Evolutionary conservation across 441 rosid species (phyloP).

Genomic region (Syzygium syzygioides): DNA sequence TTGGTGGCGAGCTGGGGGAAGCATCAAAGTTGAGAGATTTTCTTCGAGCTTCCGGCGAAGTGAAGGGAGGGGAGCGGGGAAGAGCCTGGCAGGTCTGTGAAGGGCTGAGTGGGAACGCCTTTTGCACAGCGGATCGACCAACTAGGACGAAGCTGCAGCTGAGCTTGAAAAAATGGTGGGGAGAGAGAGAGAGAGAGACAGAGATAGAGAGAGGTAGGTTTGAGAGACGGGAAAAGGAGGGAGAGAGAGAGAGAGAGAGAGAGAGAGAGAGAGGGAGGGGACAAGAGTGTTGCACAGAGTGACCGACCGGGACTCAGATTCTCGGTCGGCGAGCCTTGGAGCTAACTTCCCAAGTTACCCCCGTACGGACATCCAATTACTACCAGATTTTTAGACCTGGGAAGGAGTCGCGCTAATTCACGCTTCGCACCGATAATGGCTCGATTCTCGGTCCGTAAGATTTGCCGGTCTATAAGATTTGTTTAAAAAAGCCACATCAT

Average conservation of each 20-base stretch:
- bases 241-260: background rate
- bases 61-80: background rate
- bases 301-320: constrained; percentile 22
- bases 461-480: no score
- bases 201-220: background rate
- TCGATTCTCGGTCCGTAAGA: no score
- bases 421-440: no score
- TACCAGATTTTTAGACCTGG: background rate
- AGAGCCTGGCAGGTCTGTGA: background rate
- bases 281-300: constrained; percentile 12
- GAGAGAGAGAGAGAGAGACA: background rate
- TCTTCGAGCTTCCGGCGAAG: background rate
- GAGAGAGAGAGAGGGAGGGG: background rate
- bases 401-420: no score
- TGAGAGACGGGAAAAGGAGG: background rate
- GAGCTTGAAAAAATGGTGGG: background rate
- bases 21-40: background rate
- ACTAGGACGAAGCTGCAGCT: background rate
- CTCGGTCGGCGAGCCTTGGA: constrained; percentile 23
- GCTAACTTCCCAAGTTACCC: constrained; percentile 17
- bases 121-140: background rate
- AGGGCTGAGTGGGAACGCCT: no score
- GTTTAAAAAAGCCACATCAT: no score
- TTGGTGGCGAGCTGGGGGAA: background rate
- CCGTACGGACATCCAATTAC: background rate